Percentiles rank a stretch among this genome's conserved stretches.
phyloP scores from a whole-genome alignment of 176 grass and related monocot species.

The Raddia guianensis region DNA sequence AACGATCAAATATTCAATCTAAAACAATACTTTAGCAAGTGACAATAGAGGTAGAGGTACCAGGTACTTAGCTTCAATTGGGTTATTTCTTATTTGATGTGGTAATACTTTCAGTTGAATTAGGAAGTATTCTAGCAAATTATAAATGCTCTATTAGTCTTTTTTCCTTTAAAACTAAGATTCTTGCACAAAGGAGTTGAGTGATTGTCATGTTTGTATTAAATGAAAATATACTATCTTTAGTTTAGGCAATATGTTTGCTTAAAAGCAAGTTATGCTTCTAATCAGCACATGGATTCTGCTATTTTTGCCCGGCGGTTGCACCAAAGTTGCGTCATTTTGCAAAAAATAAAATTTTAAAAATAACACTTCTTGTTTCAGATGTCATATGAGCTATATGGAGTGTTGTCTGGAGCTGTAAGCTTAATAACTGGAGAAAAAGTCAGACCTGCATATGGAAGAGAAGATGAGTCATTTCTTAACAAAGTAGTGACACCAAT shows the following conservation, averaged over 20 bases:
- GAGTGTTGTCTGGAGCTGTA: slow-evolving; percentile 85
- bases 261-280: slow-evolving; percentile 13
- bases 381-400: slow-evolving; percentile 99
- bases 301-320: not conserved
- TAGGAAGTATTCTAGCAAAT: not conserved
- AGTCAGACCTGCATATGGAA: slow-evolving; percentile 77
- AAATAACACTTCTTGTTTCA: slow-evolving; percentile 55
- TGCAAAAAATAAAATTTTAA: not conserved
- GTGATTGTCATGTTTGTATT: slow-evolving; percentile 28
- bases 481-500: slow-evolving; percentile 79
- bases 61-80: no score
- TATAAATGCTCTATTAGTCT: slow-evolving; percentile 20
- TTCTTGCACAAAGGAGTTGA: slow-evolving; percentile 3
- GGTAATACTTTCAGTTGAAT: not conserved
- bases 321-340: not conserved
- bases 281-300: not conserved
- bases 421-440: slow-evolving; percentile 90
- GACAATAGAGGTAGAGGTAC: no score
- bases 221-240: not conserved
- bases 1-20: no score
- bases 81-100: not conserved
- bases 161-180: not conserved
- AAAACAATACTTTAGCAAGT: no score
- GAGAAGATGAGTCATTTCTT: slow-evolving; percentile 81
- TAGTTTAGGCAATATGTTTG: not conserved